Evolutionary conservation across 345 rosid genomes (phyloP).

Genomic region (Sonneratia caseolaris): DNA sequence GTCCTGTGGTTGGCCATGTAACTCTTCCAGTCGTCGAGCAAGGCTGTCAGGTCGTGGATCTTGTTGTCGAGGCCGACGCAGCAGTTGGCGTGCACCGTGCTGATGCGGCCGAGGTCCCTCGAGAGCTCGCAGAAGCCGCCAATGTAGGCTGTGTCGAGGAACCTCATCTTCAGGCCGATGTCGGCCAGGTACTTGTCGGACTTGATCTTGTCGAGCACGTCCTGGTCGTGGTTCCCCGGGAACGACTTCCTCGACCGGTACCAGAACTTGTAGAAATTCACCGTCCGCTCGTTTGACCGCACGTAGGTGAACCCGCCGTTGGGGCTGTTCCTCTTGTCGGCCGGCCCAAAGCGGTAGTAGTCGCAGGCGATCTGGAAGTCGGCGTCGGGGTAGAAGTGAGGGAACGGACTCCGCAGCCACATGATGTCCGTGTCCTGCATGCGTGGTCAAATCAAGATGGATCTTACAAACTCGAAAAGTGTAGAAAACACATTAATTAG

Average conservation of each 20-base stretch:
- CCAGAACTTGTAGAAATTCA: constrained; percentile 36
- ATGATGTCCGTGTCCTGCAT: constrained; percentile 30
- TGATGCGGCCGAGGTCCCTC: constrained; percentile 15
- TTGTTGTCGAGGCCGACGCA: constrained; percentile 34
- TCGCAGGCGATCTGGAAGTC: constrained; percentile 76
- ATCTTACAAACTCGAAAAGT: too few relatives aligned
- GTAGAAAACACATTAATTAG: too few relatives aligned
- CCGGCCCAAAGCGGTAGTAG: constrained; percentile 16
- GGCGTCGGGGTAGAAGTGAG: constrained; percentile 2
- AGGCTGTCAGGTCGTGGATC: constrained; percentile 18
- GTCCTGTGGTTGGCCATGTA: constrained; percentile 5
- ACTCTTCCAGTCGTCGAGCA: constrained; percentile 26
- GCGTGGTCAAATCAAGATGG: too few relatives aligned
- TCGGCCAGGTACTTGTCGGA: constrained; percentile 16
- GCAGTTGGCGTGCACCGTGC: constrained; percentile 39
- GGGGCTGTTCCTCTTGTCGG: constrained; percentile 22
- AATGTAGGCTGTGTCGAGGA: constrained; percentile 27
- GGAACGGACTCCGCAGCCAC: constrained; percentile 7
- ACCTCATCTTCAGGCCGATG: constrained; percentile 20
- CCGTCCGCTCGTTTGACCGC: constrained; percentile 29
- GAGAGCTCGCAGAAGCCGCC: constrained; percentile 35
- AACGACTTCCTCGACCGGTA: constrained; percentile 33
- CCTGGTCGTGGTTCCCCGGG: constrained; percentile 64
- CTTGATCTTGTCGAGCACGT: constrained; percentile 67
- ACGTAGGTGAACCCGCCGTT: constrained; percentile 36